phyloP scores from a whole-genome alignment of 352 stramenopile species.

The Poterioochromonas sp. region DNA sequence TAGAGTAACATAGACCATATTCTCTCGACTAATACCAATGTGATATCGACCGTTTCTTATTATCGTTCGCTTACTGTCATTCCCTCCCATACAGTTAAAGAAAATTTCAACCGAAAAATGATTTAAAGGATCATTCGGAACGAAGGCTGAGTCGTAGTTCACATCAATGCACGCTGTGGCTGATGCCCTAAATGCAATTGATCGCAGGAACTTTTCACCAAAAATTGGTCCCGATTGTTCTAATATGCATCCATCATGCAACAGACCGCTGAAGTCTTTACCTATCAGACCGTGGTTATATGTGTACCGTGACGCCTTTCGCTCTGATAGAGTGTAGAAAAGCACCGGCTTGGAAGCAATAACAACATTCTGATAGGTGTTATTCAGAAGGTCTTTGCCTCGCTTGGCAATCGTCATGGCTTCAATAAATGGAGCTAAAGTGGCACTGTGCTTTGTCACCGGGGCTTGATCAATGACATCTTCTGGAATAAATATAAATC shows the following conservation, averaged over 20 bases:
- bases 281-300: conserved; percentile 58
- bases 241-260: conserved; percentile 54
- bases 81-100: conserved; percentile 58
- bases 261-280: conserved; percentile 40
- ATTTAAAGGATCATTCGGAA: conserved; percentile 45
- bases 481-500: conserved; percentile 62
- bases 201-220: conserved; percentile 66
- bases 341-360: conserved; percentile 54
- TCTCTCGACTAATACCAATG: conserved; percentile 58
- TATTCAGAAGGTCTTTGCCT: conserved; percentile 58
- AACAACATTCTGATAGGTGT: conserved; percentile 63
- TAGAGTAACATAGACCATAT: conserved; percentile 65
- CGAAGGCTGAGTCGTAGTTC: conserved; percentile 38
- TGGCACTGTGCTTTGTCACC: conserved; percentile 67
- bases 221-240: conserved; percentile 60
- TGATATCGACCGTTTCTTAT: conserved; percentile 62
- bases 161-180: conserved; percentile 32
- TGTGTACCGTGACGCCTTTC: conserved; percentile 55
- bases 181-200: conserved; percentile 48
- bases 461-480: conserved; percentile 54
- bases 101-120: conserved; percentile 64
- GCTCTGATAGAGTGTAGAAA: conserved; percentile 71
- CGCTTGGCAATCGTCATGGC: conserved; percentile 62
- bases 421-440: conserved; percentile 68
- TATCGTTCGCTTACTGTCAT: conserved; percentile 59